Base-by-base conservation (phyloP, 768 basidiomycete species). In the Lentinus brumalis region DNA sequence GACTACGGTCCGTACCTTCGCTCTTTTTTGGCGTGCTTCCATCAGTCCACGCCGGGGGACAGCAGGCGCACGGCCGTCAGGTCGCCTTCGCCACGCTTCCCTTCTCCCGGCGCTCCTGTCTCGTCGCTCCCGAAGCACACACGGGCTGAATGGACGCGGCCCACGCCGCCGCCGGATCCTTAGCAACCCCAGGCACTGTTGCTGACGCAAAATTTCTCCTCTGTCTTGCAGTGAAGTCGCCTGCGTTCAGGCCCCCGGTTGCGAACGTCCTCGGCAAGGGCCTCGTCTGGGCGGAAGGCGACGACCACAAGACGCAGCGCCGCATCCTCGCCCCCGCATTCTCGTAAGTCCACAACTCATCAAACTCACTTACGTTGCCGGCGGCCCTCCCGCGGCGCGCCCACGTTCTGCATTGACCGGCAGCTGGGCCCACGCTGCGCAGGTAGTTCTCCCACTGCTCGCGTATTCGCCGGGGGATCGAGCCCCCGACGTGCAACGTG, bases 311-410 rank as follows among this genome's bases (percentile, higher is more conserved):
- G 45, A 58, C 55, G 26, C 71, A 73, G 59, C 71, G 76, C 42
- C 72, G 68, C 56, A 66, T 77, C 18, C 50, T 78, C 16, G 62
- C 71, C 39, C 71, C 74, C 15, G 76, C 74, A 5, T 76, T 78
- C 65, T 71, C 76, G 75, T 77, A 56, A 59, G 75, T 72, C 51
- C 31, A 38, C 35, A 4, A 32, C 14, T 21, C 16, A 16, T 38
- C 53, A 11, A 35, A 7, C 12, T 51, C 32, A 1, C 30, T 44
- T 49, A 49, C 46, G 46, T 49, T 49, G 26, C 29, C 21, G 11
- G 46, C 46, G 46, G 21, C 29, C 16, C 50, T 15, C 57, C 3
- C 39, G 32, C 21, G 21, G 21, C 35, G 11, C 46, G 11, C n/a
- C 45, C 46, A 49, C 45, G 9, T 39, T 50, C 47, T 26, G 9